phyloP scores from a whole-genome alignment of 1,139 yeast species.

The Nakaseomyces sp. region DNA sequence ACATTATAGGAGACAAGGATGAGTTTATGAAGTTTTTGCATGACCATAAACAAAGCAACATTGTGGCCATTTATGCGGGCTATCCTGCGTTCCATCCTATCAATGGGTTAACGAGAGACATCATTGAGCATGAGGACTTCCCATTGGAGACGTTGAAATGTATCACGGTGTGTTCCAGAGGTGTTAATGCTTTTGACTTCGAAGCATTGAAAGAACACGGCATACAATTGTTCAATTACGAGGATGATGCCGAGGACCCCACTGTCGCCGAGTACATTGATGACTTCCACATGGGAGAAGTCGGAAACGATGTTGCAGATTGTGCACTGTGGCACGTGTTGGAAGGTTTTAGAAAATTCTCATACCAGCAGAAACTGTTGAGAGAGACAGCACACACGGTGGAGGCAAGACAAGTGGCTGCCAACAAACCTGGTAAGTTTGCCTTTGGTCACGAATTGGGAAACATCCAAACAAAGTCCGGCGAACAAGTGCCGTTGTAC shows the following conservation, averaged over 20 bases:
- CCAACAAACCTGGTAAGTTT: constrained; percentile 23
- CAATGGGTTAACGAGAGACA: constrained; percentile 25
- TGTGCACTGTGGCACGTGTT: constrained; percentile 60
- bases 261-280: constrained; percentile 6
- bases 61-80: constrained; percentile 27
- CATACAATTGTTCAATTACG: constrained; percentile 23
- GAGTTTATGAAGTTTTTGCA: constrained; percentile 16
- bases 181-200: constrained; percentile 24
- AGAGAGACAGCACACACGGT: constrained; percentile 37
- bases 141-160: constrained; percentile 20
- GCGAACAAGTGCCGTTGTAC: constrained; percentile 14
- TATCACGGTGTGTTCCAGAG: constrained; percentile 27
- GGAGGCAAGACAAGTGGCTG: constrained; percentile 24
- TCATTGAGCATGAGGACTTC: constrained; percentile 19
- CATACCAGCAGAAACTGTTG: constrained; percentile 33
- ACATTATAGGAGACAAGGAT: constrained; percentile 14
- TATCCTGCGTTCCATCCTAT: constrained; percentile 25
- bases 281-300: constrained; percentile 15
- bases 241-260: constrained; percentile 15
- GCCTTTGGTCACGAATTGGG: constrained; percentile 38
- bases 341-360: constrained; percentile 52
- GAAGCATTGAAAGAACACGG: constrained; percentile 17
- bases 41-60: constrained; percentile 13
- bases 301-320: constrained; percentile 64
- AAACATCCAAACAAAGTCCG: constrained; percentile 30